Evolutionary conservation across 2,329 filamentous ascomycete genomes (phyloP).

Genomic region (Paecilomyces variotii): DNA sequence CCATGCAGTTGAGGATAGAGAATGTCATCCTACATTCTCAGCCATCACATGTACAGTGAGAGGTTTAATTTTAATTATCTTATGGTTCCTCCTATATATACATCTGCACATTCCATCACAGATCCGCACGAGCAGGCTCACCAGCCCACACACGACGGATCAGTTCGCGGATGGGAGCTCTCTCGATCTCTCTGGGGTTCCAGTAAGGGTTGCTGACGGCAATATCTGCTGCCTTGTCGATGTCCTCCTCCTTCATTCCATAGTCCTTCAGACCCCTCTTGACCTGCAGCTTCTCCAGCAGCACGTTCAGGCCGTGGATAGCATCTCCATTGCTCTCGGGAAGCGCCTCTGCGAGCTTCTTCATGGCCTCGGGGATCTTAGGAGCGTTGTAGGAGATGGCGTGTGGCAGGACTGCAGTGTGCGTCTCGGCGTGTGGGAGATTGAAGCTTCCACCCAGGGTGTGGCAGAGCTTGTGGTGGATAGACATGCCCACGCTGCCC

Average conservation of each 20-base stretch:
- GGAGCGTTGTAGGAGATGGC: constrained; percentile 56
- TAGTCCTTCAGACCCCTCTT: constrained; percentile 46
- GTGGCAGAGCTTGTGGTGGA: constrained; percentile 63
- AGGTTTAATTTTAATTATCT: neutral
- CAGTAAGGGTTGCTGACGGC: constrained; percentile 52
- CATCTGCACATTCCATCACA: constrained; percentile 28
- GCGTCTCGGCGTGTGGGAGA: constrained; percentile 58
- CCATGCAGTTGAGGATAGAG: no score
- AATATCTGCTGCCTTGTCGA: constrained; percentile 54
- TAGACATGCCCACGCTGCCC: constrained; percentile 53
- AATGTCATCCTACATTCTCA: neutral
- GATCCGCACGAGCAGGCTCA: constrained; percentile 47
- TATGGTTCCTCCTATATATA: neutral
- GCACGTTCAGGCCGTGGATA: constrained; percentile 48
- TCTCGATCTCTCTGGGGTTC: constrained; percentile 51
- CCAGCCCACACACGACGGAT: constrained; percentile 55
- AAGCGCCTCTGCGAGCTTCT: constrained; percentile 44
- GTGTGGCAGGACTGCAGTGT: constrained; percentile 56
- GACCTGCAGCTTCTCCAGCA: constrained; percentile 48
- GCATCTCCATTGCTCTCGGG: constrained; percentile 53
- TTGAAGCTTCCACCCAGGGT: constrained; percentile 56
- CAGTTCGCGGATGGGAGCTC: constrained; percentile 45
- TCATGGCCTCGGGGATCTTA: constrained; percentile 45
- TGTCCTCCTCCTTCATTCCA: constrained; percentile 53
- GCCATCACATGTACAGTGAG: neutral